Conservation (phyloP, 352 stramenopile genomes). For the Sclerospora graminicola region DNA sequence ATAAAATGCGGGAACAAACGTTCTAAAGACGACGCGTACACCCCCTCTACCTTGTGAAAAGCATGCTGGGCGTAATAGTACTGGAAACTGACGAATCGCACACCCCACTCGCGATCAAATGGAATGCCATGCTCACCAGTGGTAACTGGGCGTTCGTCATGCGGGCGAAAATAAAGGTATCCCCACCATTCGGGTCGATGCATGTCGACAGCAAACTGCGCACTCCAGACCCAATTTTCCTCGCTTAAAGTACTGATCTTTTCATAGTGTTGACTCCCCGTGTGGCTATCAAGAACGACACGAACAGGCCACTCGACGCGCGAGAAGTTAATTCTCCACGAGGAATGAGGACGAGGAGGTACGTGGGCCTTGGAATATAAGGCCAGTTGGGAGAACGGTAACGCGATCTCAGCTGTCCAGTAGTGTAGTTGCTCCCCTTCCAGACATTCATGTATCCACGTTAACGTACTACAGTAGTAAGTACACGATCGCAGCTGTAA, state of each 20-base stretch:
- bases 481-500: too few species aligned
- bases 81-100: slow-evolving; percentile 47
- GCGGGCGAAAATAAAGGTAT: slow-evolving; percentile 69
- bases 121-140: slow-evolving; percentile 10
- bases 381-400: slow-evolving; percentile 53
- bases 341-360: slow-evolving; percentile 26
- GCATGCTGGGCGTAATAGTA: slow-evolving; percentile 59
- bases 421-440: slow-evolving; percentile 42
- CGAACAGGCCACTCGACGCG: slow-evolving; percentile 69
- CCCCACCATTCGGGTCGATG: slow-evolving; percentile 86
- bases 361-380: slow-evolving; percentile 22
- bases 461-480: too few species aligned
- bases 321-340: slow-evolving; percentile 86
- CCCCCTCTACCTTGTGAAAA: slow-evolving; percentile 15
- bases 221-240: slow-evolving; percentile 86
- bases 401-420: slow-evolving; percentile 76
- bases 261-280: slow-evolving; percentile 25
- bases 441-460: too few species aligned
- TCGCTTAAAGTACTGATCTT: slow-evolving; percentile 37
- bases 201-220: slow-evolving; percentile 79
- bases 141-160: slow-evolving; percentile 2
- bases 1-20: slow-evolving; percentile 27
- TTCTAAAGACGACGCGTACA: slow-evolving; percentile 22
- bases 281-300: slow-evolving; percentile 7
- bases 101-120: slow-evolving; percentile 33